Conservation (phyloP, 768 basidiomycete species). For the Macrolepiota albuminosa region DNA sequence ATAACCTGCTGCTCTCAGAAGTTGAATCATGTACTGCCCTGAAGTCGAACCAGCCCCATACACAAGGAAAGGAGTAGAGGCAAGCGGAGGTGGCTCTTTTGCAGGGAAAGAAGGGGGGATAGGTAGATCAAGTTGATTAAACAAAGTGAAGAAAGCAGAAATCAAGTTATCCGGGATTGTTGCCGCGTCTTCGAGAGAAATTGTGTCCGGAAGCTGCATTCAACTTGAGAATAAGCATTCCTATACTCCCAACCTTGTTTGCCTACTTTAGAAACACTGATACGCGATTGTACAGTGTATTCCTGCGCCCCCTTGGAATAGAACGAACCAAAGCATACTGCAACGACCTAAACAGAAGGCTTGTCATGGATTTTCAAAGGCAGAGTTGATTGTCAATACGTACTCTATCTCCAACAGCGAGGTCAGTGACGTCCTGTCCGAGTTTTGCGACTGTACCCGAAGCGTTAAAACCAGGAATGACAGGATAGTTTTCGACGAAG, state of each 20-base stretch:
- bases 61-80: constrained; percentile 30
- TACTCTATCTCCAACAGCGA: constrained; percentile 34
- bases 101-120: constrained; percentile 22
- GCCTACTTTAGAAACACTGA: constrained; percentile 28
- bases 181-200: constrained; percentile 32
- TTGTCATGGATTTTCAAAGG: background rate
- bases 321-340: constrained; percentile 11
- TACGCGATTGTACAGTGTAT: constrained; percentile 15
- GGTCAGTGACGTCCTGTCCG: constrained; percentile 25
- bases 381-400: constrained; percentile 16
- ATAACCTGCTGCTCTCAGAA: constrained; percentile 34
- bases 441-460: constrained; percentile 31
- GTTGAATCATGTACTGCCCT: constrained; percentile 30
- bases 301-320: constrained; percentile 17
- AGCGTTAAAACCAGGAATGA: constrained; percentile 29
- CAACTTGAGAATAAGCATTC: background rate
- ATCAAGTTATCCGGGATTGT: constrained; percentile 40
- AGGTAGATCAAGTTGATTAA: constrained; percentile 30
- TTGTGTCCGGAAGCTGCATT: constrained; percentile 34
- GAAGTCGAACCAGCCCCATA: constrained; percentile 37
- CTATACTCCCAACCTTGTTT: background rate
- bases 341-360: constrained; percentile 10
- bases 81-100: constrained; percentile 18
- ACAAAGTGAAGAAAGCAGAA: constrained; percentile 33
- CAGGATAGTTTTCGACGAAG: constrained; percentile 23